A percentile compares a stretch with the other conserved stretches of the same genome.
phyloP scores from a whole-genome alignment of 2,329 filamentous ascomycete genomes.

The Kalmusia sp. region DNA sequence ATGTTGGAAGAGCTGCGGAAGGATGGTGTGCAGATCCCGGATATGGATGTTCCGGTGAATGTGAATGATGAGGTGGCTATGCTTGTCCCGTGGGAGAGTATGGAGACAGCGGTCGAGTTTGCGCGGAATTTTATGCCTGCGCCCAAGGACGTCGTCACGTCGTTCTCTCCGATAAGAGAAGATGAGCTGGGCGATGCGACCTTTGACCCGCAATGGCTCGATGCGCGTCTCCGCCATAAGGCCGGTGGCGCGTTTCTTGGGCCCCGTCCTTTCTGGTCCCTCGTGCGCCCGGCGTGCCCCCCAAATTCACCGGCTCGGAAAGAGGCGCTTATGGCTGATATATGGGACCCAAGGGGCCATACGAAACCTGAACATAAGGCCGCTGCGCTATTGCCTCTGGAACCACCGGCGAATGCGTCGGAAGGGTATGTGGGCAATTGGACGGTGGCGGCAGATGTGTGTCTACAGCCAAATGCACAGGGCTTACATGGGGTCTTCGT shows the following conservation, averaged over 20 bases:
- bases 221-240: constrained; percentile 26
- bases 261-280: constrained; percentile 51
- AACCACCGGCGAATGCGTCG: constrained; percentile 40
- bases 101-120: constrained; percentile 46
- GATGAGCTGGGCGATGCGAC: constrained; percentile 7
- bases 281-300: constrained; percentile 52
- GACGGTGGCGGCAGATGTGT: constrained; percentile 51
- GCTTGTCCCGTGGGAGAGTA: constrained; percentile 55
- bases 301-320: constrained; percentile 44
- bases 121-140: constrained; percentile 33
- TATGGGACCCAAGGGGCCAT: constrained; percentile 41
- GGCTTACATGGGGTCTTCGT: constrained; percentile 58
- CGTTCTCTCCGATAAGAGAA: constrained; percentile 16
- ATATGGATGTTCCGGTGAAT: constrained; percentile 57
- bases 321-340: constrained; percentile 41
- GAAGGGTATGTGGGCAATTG: constrained; percentile 57
- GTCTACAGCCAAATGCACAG: constrained; percentile 53
- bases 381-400: constrained; percentile 41
- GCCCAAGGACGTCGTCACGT: constrained; percentile 25
- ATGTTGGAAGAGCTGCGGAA: constrained; percentile 49
- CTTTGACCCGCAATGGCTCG: constrained; percentile 39
- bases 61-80: constrained; percentile 56
- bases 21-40: constrained; percentile 51
- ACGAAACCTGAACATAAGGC: constrained; percentile 43
- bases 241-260: constrained; percentile 29